Evolutionary conservation across 768 basidiomycete genomes (phyloP), one percentile per base, ranked within the genome.

Genomic region (Chalciporus sphaerocephalus): DNA sequence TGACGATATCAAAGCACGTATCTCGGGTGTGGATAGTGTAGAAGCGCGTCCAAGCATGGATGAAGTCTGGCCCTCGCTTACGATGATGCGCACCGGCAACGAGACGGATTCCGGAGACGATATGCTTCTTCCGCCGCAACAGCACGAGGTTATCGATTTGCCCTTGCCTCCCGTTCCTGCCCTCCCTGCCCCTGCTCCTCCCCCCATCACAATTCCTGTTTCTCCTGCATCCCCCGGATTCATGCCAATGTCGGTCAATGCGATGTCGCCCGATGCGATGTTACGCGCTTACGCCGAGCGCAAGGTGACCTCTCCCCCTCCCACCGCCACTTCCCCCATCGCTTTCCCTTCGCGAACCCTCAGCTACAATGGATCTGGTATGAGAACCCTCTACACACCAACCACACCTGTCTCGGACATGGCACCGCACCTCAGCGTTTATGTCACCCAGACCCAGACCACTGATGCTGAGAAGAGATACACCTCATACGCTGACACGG

Each of bases 231-330:
- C 46, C n/a, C n/a, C n/a, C 38, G 50, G 61, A 37, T 74, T 74
- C 69, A 69, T 69, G 52, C 55, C 73, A 2, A 54, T 69, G 56
- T 69, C 73, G 20, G 70, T 64, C 2, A 69, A 54, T 25, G 52
- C 66, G 38, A 76, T 77, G 75, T 73, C 74, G 1, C 87, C 87
- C 3, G 87, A 90, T 58, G 87, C 79, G 20, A 85, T 89, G 81
- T 70, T 89, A 36, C 79, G 83, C 28, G 83, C 83, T 1, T 88
- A 87, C 48, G 85, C 85, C 5, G 75, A 70, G 21, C 70, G 75
- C 50, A 67, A 64, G 36, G 56, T 61, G 12, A 51, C 56, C 10
- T 68, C 66, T 20, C 67, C 66, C 49, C 65, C 66, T 37, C 54
- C 61, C 24, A 41, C 40, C 4, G 36, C 48, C 15, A 54, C 59